Base-by-base conservation (phyloP, 169 alveolate genomes). In the Eimeria mitis region DNA sequence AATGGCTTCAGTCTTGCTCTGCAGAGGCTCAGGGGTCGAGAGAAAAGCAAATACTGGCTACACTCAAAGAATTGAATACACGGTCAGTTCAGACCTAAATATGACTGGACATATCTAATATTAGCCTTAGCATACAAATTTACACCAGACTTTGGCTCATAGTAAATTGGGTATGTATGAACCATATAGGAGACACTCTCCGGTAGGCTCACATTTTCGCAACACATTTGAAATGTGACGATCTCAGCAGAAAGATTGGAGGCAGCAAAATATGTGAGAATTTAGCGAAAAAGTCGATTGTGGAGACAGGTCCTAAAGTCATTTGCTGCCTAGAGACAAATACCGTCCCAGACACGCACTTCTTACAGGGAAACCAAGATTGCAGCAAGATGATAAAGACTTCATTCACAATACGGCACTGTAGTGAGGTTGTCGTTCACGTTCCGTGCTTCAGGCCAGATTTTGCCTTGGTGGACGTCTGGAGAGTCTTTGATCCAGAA, bases 401-500 rank as follows among this genome's bases (percentile, higher is more conserved):
- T 34, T 70, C 9, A 37, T 73, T 73, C 0, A 54, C 83, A 40
- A 5, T 21, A 19, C 31, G 28, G 16, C 83, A 73, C 40, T 40
- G 19, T 6, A 16, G 19, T 73, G 34, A 21, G 34, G 4, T 34
- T 73, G 19, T 40, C 34, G 83, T 21, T 40, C 34, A 34, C 28
- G 54, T 73, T 42, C 54, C 40, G 83, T 73, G 83, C 54, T 42
- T 54, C 94, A 87, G 94, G 42, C 94, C 94, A 68, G 94, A 87
- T 28, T 87, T 87, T 31, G 49, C 94, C 34, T n/a, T 87, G 28
- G 94, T 87, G n/a, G 94, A 87, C 81, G 63, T 87, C 9, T 87
- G 94, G 94, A 56, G 94, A 61, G 94, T 87, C 11, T 87, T 87
- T 49, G 94, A 87, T 37, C 94, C 94, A 40, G 83, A 87, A 65